Evolutionary conservation across 768 basidiomycete species (phyloP).

Genomic region (Mycena belliarum): DNA sequence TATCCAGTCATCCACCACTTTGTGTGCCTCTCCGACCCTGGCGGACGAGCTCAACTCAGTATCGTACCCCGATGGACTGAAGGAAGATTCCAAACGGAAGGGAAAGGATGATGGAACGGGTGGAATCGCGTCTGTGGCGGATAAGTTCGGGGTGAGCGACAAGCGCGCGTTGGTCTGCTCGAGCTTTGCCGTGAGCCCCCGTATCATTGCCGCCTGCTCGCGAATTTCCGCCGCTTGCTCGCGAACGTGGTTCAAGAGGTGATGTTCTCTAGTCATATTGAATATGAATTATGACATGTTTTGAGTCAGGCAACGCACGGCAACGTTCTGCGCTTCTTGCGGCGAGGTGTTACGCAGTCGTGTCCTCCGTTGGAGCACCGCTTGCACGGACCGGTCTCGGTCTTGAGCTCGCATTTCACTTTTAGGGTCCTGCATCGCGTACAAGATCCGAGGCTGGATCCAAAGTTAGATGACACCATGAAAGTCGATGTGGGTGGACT

Average conservation of each 20-base stretch:
- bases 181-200: slow-evolving; percentile 65
- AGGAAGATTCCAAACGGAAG: slow-evolving; percentile 36
- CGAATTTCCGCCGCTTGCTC: too few relatives aligned
- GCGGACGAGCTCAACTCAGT: slow-evolving; percentile 28
- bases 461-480: too few relatives aligned
- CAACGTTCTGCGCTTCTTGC: slow-evolving; percentile 75
- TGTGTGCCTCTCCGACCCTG: slow-evolving; percentile 41
- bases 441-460: slow-evolving; percentile 57
- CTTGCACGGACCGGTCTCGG: slow-evolving; percentile 72
- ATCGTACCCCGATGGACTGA: slow-evolving; percentile 29
- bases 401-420: slow-evolving; percentile 76
- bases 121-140: slow-evolving; percentile 24
- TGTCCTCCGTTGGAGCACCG: slow-evolving; percentile 70
- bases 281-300: not conserved
- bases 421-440: slow-evolving; percentile 66
- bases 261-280: slow-evolving; percentile 55
- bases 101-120: slow-evolving; percentile 36
- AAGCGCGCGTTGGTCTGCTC: slow-evolving; percentile 34
- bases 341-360: slow-evolving; percentile 75
- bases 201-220: slow-evolving; percentile 70
- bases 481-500: too few relatives aligned
- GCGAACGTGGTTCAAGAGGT: slow-evolving; percentile 72
- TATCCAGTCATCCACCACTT: slow-evolving; percentile 77
- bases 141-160: slow-evolving; percentile 17
- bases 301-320: slow-evolving; percentile 49